Conservation (phyloP, 257 asterid genomes). For the Penstemon davidsonii region DNA sequence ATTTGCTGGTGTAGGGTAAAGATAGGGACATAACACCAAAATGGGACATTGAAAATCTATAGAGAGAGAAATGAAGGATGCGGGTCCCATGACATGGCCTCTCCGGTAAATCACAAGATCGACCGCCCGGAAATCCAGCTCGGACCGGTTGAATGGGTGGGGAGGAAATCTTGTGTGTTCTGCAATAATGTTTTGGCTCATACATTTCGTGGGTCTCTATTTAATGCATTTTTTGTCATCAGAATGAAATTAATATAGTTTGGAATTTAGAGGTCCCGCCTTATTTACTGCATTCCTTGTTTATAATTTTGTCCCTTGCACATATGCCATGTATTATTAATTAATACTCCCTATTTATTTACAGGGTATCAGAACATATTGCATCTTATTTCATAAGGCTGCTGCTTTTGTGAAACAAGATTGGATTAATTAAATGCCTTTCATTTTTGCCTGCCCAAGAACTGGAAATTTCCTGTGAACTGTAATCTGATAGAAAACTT, state of each 20-base stretch:
- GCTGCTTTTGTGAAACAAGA: background rate
- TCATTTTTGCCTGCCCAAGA: slow-evolving; percentile 27
- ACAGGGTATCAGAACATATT: background rate
- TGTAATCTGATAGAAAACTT: slow-evolving; percentile 1
- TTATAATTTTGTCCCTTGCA: slow-evolving; percentile 33
- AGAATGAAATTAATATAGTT: slow-evolving; percentile 28
- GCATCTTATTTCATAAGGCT: slow-evolving; percentile 1
- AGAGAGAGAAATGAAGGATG: slow-evolving; percentile 30
- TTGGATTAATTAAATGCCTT: slow-evolving; percentile 23
- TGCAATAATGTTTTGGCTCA: slow-evolving; percentile 5
- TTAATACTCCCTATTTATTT: background rate
- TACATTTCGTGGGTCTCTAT: slow-evolving; percentile 33
- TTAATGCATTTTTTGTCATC: slow-evolving; percentile 26
- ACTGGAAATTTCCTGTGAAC: slow-evolving; percentile 1
- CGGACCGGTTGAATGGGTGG: background rate
- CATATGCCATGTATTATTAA: background rate
- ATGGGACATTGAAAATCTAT: slow-evolving; percentile 27
- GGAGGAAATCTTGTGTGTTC: background rate
- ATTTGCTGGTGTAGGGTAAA: slow-evolving; percentile 7
- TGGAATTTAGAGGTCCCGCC: slow-evolving; percentile 27
- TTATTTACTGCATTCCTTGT: slow-evolving; percentile 28
- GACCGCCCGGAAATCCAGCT: slow-evolving; percentile 35
- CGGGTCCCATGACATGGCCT: slow-evolving; percentile 21
- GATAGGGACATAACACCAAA: slow-evolving; percentile 23
- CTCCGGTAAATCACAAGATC: slow-evolving; percentile 1